Conservation (phyloP, 106 monocot genomes). For the Phalaenopsis aphrodite region DNA sequence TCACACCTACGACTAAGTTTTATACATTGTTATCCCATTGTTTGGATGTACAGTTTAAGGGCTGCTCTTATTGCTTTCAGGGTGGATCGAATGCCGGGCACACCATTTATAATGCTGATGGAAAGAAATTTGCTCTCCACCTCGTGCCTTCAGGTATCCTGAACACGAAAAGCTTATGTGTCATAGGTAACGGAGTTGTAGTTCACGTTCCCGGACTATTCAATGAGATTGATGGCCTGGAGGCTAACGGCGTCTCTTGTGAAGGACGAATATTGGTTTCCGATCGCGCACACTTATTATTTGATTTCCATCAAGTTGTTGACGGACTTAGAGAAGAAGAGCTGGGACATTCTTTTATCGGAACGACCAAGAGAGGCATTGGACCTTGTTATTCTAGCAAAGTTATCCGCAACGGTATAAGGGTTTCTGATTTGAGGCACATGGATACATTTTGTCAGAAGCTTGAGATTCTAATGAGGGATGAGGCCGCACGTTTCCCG, state of each 20-base stretch:
- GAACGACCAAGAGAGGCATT: constrained; percentile 92
- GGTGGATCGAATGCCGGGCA: constrained; percentile 99
- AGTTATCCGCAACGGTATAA: constrained; percentile 70
- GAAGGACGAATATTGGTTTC: constrained; percentile 76
- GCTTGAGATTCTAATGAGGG: constrained; percentile 62
- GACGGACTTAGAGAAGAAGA: constrained; percentile 86
- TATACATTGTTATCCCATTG: neutral
- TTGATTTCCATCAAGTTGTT: constrained; percentile 85
- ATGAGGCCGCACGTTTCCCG: constrained; percentile 71
- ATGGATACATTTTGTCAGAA: constrained; percentile 80
- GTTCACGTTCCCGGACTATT: constrained; percentile 91
- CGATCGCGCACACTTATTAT: constrained; percentile 88
- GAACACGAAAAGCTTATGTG: constrained; percentile 71
- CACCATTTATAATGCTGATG: constrained; percentile 88
- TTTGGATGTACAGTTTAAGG: neutral
- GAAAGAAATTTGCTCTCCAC: constrained; percentile 92
- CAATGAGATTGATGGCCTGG: constrained; percentile 73
- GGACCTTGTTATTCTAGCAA: constrained; percentile 96
- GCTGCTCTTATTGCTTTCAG: constrained; percentile 18
- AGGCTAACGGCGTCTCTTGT: constrained; percentile 71
- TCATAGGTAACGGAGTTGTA: constrained; percentile 87
- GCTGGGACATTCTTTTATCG: constrained; percentile 81
- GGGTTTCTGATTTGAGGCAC: constrained; percentile 74
- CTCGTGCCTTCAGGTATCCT: constrained; percentile 96
- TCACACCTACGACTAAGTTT: neutral